Evolutionary conservation across 2,329 filamentous ascomycete species (phyloP).

Genomic region (Lasiodiplodia sp.): DNA sequence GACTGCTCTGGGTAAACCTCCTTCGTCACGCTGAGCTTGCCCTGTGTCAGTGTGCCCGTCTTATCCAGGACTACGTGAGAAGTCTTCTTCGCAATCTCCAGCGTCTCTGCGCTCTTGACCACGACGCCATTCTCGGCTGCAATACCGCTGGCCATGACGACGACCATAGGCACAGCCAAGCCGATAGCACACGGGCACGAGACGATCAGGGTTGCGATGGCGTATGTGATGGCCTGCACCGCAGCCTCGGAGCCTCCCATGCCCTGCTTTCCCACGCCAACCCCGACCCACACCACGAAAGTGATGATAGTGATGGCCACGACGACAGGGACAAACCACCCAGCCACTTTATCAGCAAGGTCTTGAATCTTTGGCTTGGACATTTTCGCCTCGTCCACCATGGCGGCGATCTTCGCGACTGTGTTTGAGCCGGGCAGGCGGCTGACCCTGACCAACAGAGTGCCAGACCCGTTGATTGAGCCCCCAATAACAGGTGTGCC

Average conservation of each 20-base stretch:
- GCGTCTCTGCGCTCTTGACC: constrained; percentile 70
- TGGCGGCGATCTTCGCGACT: constrained; percentile 69
- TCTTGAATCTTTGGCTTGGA: constrained; percentile 74
- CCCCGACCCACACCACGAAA: constrained; percentile 71
- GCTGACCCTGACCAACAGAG: constrained; percentile 61
- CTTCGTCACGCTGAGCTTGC: constrained; percentile 53
- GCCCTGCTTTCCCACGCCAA: constrained; percentile 53
- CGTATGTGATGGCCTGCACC: constrained; percentile 71
- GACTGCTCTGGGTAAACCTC: constrained; percentile 30
- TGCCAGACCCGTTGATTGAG: constrained; percentile 62
- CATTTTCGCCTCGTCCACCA: constrained; percentile 75
- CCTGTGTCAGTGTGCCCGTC: constrained; percentile 76
- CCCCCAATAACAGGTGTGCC: constrained; percentile 69
- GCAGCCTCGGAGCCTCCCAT: constrained; percentile 51
- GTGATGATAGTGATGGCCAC: constrained; percentile 64
- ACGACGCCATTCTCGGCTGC: constrained; percentile 71
- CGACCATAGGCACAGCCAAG: constrained; percentile 78
- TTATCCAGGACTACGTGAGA: constrained; percentile 81
- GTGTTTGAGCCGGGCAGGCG: constrained; percentile 75
- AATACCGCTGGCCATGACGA: constrained; percentile 74
- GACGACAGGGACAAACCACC: constrained; percentile 73
- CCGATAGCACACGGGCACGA: constrained; percentile 83
- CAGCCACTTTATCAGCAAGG: constrained; percentile 71
- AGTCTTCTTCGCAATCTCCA: constrained; percentile 68
- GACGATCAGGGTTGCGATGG: constrained; percentile 76